phyloP scores from a whole-genome alignment of 352 stramenopile genomes.

The Phytophthora quininea region DNA sequence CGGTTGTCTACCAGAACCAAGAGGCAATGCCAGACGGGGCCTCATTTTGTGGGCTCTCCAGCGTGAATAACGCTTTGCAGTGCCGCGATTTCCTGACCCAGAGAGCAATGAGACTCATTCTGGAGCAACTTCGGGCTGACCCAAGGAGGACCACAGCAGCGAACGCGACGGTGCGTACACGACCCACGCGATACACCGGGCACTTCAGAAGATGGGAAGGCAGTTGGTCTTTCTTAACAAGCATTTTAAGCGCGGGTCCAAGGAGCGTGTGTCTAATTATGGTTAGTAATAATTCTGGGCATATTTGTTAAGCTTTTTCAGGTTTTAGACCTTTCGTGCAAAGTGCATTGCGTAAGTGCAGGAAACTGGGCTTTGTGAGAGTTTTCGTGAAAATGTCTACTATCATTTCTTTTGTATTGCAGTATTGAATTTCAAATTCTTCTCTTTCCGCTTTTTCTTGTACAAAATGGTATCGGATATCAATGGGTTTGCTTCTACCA shows the following conservation, averaged over 20 bases:
- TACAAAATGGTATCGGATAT: slow-evolving; percentile 36
- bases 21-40: slow-evolving; percentile 4
- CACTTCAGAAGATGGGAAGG: slow-evolving; percentile 1
- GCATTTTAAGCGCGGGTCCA: slow-evolving; percentile 2
- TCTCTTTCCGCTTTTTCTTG: slow-evolving; percentile 31
- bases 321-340: neutral
- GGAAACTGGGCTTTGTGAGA: slow-evolving; percentile 10
- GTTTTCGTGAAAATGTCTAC: slow-evolving; percentile 37
- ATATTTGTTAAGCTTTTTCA: neutral
- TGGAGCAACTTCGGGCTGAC: neutral
- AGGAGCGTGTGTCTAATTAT: neutral
- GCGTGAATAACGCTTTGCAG: slow-evolving; percentile 11
- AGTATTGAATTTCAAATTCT: slow-evolving; percentile 27
- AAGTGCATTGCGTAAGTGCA: neutral
- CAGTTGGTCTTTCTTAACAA: slow-evolving; percentile 15
- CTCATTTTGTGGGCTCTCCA: slow-evolving; percentile 15
- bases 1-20: slow-evolving; percentile 15
- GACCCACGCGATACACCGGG: slow-evolving; percentile 12
- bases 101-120: neutral
- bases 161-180: slow-evolving; percentile 5
- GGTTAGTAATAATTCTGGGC: neutral
- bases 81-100: slow-evolving; percentile 16
- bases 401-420: slow-evolving; percentile 21
- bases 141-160: slow-evolving; percentile 5
- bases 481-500: slow-evolving; percentile 43